Evolutionary conservation across 306 rosid species (phyloP), one percentile per base, ranked within the genome.

Genomic region (Cicer bijugum): DNA sequence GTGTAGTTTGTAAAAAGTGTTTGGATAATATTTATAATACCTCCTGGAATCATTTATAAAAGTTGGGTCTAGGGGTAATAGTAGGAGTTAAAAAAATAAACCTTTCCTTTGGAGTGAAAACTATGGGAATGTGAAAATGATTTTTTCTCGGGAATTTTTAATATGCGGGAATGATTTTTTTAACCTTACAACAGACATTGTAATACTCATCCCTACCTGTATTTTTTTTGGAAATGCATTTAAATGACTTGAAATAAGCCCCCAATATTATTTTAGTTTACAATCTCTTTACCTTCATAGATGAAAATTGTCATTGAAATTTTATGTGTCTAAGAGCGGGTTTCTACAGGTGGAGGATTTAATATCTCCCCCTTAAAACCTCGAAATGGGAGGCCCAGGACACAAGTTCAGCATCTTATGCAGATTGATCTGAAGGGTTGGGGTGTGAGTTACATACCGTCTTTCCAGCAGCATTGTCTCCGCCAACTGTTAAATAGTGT

Each of bases 401-500:
- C 97, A 56, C 99, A 94, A 81, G 99, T 94, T 69, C 99, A 94
- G 88, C 97, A 94, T 87, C 96, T 94, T 79, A 91, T 91, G 86
- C 99, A 94, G 89, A 89, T 94, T 83, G 99, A 94, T 83, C 81
- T 94, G 76, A 94, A 94, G 86, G 99, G 99, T 64, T 94, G 99
- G 99, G 99, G 95, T 66, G 97, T 81, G 69, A 96, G 99, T 79
- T 94, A 94, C 74, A 12, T 88, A 8, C 78, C 97, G 71, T 89
- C 96, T 52, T 94, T 91, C 83, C 99, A 91, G 91, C 99, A 91
- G 84, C 91, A 94, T 87, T 94, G 99, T 84, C 92, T 94, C 58
- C 96, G 91, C 63, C 99, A 94, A 84, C 84, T 94, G 86, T 78
- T 94, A 84, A 94, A 94, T 84, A 90, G 97, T 82, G 97, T 94